Percentiles rank a stretch among this genome's conserved stretches.
These are phyloP conservation scores for Cudoniella acicularis DNA, from an alignment of 495 filamentous ascomycete genomes.

Conservation along the genomic window DNA sequence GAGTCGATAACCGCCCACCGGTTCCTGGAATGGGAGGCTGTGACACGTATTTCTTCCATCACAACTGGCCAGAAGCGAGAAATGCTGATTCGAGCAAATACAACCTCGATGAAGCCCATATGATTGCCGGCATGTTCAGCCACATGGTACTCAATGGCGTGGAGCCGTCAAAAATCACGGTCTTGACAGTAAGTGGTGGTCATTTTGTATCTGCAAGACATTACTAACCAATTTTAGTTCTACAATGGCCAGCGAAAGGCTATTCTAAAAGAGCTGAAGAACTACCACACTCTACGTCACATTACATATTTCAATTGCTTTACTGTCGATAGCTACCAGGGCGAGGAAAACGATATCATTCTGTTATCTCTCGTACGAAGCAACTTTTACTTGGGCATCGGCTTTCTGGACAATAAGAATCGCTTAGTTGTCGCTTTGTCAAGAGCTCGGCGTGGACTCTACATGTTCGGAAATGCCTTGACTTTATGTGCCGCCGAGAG, in stretches of 20 bases:
- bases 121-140: slow-evolving; percentile 69
- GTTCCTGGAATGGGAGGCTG: slow-evolving; percentile 77
- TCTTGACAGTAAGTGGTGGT: slow-evolving; percentile 54
- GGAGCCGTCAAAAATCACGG: slow-evolving; percentile 59
- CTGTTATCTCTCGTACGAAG: slow-evolving; percentile 82
- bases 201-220: background rate
- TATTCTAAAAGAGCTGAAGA: slow-evolving; percentile 50
- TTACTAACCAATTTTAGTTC: slow-evolving; percentile 39
- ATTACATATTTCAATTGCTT: slow-evolving; percentile 58
- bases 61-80: slow-evolving; percentile 60
- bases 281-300: slow-evolving; percentile 42
- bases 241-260: slow-evolving; percentile 82
- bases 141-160: slow-evolving; percentile 71
- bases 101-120: slow-evolving; percentile 72
- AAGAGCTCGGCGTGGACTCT: slow-evolving; percentile 79
- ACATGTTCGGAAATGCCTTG: slow-evolving; percentile 71
- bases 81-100: slow-evolving; percentile 65
- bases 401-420: slow-evolving; percentile 72
- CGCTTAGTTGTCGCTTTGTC: slow-evolving; percentile 86
- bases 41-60: slow-evolving; percentile 69
- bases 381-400: slow-evolving; percentile 50
- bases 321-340: slow-evolving; percentile 92
- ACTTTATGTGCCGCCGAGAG: slow-evolving; percentile 13
- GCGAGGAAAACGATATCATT: slow-evolving; percentile 87
- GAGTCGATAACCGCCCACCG: slow-evolving; percentile 40